Conservation (phyloP, 768 basidiomycete species). For the Imleria badia region DNA sequence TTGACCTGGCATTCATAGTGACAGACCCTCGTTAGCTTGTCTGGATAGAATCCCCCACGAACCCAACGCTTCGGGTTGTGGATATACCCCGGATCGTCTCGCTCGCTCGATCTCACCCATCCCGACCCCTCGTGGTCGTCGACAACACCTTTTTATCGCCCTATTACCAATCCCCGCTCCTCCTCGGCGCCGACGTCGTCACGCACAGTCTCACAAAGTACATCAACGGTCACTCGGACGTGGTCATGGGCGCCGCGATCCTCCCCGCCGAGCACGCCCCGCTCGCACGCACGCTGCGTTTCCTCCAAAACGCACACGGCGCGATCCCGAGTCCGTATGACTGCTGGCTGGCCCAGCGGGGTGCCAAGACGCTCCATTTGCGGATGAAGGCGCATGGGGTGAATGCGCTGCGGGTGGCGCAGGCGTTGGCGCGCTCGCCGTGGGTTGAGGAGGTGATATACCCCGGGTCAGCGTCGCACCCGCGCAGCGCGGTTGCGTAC, state of each 20-base stretch:
- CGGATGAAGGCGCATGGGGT: conserved; percentile 85
- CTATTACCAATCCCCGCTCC: conserved; percentile 85
- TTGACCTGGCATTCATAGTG: no score
- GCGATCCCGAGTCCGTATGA: conserved; percentile 86
- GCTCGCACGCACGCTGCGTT: conserved; percentile 61
- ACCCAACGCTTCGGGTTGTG: conserved; percentile 87
- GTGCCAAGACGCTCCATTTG: conserved; percentile 87
- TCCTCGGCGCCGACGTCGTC: conserved; percentile 83
- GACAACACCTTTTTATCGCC: conserved; percentile 96
- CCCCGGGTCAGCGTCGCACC: conserved; percentile 73
- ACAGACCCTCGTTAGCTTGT: conserved; percentile 54
- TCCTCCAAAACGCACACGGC: conserved; percentile 88
- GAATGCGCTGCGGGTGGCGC: conserved; percentile 78
- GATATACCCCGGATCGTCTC: conserved; percentile 71
- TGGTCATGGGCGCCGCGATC: conserved; percentile 84
- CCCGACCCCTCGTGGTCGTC: conserved; percentile 76
- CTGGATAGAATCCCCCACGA: conserved; percentile 95
- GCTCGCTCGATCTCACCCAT: conserved; percentile 61
- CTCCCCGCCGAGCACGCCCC: conserved; percentile 54
- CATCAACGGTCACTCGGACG: conserved; percentile 92
- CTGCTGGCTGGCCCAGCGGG: conserved; percentile 86
- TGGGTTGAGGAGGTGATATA: conserved; percentile 84
- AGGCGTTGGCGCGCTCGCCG: conserved; percentile 50
- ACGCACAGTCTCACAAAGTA: conserved; percentile 87
- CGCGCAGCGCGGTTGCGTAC: conserved; percentile 64